phyloP scores from a whole-genome alignment of 2,329 filamentous ascomycete species.

The Bipolaris sorokiniana region DNA sequence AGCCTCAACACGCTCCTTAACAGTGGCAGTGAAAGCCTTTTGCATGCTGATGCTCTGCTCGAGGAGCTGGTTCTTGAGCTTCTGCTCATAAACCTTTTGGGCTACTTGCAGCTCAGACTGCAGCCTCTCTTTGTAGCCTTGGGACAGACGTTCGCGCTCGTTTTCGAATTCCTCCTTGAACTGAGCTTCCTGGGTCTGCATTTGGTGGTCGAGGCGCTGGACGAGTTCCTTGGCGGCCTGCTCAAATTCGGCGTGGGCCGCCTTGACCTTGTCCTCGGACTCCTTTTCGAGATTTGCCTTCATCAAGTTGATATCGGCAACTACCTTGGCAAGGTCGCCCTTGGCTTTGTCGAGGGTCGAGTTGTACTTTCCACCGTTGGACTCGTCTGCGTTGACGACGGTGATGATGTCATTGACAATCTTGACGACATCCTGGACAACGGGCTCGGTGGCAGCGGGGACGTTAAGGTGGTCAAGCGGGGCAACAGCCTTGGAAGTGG shows the following conservation, averaged over 20 bases:
- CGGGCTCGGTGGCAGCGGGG: slow-evolving; percentile 77
- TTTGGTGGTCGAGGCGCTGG: slow-evolving; percentile 80
- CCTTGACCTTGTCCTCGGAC: slow-evolving; percentile 75
- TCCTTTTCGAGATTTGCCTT: slow-evolving; percentile 72
- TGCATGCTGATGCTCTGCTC: slow-evolving; percentile 91
- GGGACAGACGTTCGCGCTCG: slow-evolving; percentile 80
- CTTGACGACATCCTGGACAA: slow-evolving; percentile 91
- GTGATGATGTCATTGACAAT: slow-evolving; percentile 96
- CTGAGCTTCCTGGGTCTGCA: slow-evolving; percentile 77
- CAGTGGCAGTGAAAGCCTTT: slow-evolving; percentile 78
- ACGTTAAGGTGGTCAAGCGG: slow-evolving; percentile 81
- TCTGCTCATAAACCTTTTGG: slow-evolving; percentile 80
- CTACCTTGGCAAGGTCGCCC: slow-evolving; percentile 77
- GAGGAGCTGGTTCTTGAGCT: slow-evolving; percentile 80
- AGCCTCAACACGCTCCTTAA: slow-evolving; percentile 81
- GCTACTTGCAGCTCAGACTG: slow-evolving; percentile 79
- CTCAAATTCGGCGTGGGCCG: slow-evolving; percentile 79
- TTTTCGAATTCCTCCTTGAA: slow-evolving; percentile 89
- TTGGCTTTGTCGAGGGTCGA: slow-evolving; percentile 85
- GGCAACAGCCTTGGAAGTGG: slow-evolving; percentile 44
- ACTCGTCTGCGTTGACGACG: slow-evolving; percentile 85
- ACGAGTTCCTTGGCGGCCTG: slow-evolving; percentile 86
- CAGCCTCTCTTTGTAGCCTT: slow-evolving; percentile 80
- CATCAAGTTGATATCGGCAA: slow-evolving; percentile 75
- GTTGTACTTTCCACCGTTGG: slow-evolving; percentile 73